phyloP scores from a whole-genome alignment of 2,329 filamentous ascomycete species.

The Didymella pomorum region DNA sequence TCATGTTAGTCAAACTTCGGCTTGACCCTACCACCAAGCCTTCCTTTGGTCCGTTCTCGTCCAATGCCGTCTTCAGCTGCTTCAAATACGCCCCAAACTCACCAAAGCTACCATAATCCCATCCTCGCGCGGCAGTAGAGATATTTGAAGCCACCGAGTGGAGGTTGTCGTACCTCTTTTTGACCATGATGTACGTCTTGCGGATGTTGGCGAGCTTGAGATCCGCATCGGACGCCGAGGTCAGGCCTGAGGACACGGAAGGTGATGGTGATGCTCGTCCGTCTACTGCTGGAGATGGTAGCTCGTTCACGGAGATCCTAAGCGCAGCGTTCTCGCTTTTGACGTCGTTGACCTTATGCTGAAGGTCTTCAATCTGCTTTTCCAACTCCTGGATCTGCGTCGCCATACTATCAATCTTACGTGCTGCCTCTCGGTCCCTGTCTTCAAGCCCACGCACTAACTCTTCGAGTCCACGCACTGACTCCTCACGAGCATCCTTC shows the following conservation, averaged over 20 bases:
- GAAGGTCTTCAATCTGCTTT: not conserved
- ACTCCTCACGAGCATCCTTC: not conserved
- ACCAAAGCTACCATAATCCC: conserved; percentile 34
- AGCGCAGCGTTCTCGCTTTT: not conserved
- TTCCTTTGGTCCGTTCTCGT: conserved; percentile 14
- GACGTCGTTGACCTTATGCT: not conserved
- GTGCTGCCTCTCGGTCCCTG: not conserved
- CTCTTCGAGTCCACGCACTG: not conserved
- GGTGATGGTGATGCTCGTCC: not conserved
- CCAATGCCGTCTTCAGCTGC: conserved; percentile 24
- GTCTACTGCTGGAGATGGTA: not conserved
- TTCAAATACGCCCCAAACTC: conserved; percentile 35
- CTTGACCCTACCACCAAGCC: not conserved
- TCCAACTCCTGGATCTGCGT: not conserved
- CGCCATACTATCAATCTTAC: not conserved
- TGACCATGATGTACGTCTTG: conserved; percentile 30
- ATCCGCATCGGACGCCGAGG: conserved; percentile 3
- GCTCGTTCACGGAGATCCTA: not conserved
- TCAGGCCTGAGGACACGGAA: conserved; percentile 9
- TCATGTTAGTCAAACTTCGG: not conserved
- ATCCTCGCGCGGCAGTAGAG: conserved; percentile 14
- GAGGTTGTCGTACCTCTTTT: conserved; percentile 29
- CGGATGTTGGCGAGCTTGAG: conserved; percentile 31
- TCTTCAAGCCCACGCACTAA: not conserved
- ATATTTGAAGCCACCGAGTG: conserved; percentile 21